Base-by-base conservation (phyloP, 306 rosid genomes). In the Cicer arietinum region DNA sequence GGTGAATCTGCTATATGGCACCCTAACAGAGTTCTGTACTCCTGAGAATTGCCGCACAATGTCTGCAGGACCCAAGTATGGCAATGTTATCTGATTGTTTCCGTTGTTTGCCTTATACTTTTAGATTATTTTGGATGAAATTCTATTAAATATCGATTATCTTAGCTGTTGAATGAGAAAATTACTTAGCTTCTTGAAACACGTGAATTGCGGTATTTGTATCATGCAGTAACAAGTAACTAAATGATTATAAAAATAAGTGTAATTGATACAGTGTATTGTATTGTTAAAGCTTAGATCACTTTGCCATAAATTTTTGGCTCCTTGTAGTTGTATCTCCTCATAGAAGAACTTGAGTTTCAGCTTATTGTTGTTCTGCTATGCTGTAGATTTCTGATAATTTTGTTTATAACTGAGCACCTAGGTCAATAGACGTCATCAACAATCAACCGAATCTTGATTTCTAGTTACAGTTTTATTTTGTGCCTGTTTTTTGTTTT, bases 31-130 rank as follows among this genome's bases (percentile, higher is more conserved):
- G 84, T 95, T 95, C 88, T 95, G 98, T 73, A 95, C 96, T 76
- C 80, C 97, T 7, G 96, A 95, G 84, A 92, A 84, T 86, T 95
- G 99, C 74, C 97, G 97, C 66, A 95, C 99, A 67, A 95, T 95
- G 99, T 89, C 97, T 81, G 99, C 98, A 46, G 99, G 99, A 76
- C 99, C 99, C 80, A 95, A 95, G 99, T 95, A 95, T 77, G 96
- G 61, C 75, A 59, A 39, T 39, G 42, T 59, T 73, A 72, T 57
- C 72, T 10, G 67, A 37, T 8, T 81, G 50, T 17, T 78, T 57
- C 65, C 10, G 4, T 78, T 14, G 60, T 39, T 54, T 76, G 45
- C 78, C 40, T 25, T 68, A 46, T 45, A 69, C 45, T 72, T 74
- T 45, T 74, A 44, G 61, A 52, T 73, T 10, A 47, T 17, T n/a